Percentiles rank a stretch among this genome's conserved stretches.
phyloP scores from a whole-genome alignment of 805 yeast genomes.

The Starmerella khaoyaiensis region DNA sequence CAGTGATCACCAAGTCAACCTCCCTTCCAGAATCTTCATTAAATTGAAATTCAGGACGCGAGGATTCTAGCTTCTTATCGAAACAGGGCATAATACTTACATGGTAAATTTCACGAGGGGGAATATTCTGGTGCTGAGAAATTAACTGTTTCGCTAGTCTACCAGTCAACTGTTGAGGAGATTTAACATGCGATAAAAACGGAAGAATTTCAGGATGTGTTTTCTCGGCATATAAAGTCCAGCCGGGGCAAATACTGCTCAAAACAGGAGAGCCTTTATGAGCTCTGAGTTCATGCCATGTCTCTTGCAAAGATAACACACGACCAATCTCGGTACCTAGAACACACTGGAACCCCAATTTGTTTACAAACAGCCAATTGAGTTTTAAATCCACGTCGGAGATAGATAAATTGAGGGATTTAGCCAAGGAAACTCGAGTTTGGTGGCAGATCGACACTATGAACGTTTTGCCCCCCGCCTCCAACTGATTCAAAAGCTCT shows the following conservation, averaged over 20 bases:
- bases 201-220: constrained; percentile 80
- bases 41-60: constrained; percentile 64
- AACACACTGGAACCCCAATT: constrained; percentile 55
- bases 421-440: constrained; percentile 67
- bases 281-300: constrained; percentile 35
- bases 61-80: constrained; percentile 90
- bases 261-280: constrained; percentile 37
- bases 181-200: constrained; percentile 56
- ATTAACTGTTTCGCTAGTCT: constrained; percentile 47
- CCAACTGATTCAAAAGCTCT: constrained; percentile 53
- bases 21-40: constrained; percentile 35
- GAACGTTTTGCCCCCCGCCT: constrained; percentile 34
- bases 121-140: constrained; percentile 27
- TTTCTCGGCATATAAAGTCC: constrained; percentile 91
- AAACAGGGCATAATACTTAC: constrained; percentile 91
- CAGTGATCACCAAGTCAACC: constrained; percentile 90
- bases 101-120: constrained; percentile 47
- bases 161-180: constrained; percentile 93
- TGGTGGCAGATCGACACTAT: constrained; percentile 80
- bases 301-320: constrained; percentile 41
- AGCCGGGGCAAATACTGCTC: constrained; percentile 83
- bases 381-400: constrained; percentile 50
- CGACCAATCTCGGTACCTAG: constrained; percentile 83
- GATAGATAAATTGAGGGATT: constrained; percentile 43
- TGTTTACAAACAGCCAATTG: constrained; percentile 42